Percentiles rank a stretch among this genome's conserved stretches.
Conservation (phyloP, 2,329 filamentous ascomycete species). For the Rhytidhysteron rufulum region DNA sequence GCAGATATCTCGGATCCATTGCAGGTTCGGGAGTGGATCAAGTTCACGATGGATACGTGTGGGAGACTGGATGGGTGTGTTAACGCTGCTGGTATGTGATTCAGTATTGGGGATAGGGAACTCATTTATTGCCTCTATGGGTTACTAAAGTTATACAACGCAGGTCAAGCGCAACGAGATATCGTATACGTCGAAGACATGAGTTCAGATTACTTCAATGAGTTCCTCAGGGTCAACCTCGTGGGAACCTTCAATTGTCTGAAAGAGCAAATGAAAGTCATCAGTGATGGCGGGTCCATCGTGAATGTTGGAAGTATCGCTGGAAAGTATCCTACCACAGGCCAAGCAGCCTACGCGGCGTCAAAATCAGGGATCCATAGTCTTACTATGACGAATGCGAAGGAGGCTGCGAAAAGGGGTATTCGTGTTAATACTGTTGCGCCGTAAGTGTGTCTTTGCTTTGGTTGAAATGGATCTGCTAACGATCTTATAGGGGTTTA, state of each 20-base stretch:
- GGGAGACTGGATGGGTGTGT: slow-evolving; percentile 12
- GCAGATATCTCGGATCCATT: too few relatives aligned
- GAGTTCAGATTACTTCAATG: slow-evolving; percentile 8
- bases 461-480: too few relatives aligned
- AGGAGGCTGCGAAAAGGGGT: too few relatives aligned
- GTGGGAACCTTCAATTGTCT: slow-evolving; percentile 10
- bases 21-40: too few relatives aligned
- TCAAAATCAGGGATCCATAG: too few relatives aligned
- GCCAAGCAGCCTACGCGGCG: slow-evolving; percentile 37
- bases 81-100: slow-evolving; percentile 10
- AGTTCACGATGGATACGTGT: too few relatives aligned
- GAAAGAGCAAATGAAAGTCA: slow-evolving; percentile 14
- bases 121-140: too few relatives aligned
- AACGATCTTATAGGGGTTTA: too few relatives aligned
- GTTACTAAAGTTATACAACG: too few relatives aligned
- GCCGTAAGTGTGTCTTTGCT: too few relatives aligned
- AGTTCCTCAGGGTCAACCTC: slow-evolving; percentile 10
- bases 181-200: slow-evolving; percentile 12
- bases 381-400: too few relatives aligned
- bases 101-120: neutral
- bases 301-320: slow-evolving; percentile 13
- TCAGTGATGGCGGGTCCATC: slow-evolving; percentile 13
- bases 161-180: slow-evolving; percentile 12
- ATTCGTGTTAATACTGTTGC: too few relatives aligned
- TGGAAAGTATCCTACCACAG: slow-evolving; percentile 10